phyloP scores from a whole-genome alignment of 768 basidiomycete genomes.

The Lentinula sp. region DNA sequence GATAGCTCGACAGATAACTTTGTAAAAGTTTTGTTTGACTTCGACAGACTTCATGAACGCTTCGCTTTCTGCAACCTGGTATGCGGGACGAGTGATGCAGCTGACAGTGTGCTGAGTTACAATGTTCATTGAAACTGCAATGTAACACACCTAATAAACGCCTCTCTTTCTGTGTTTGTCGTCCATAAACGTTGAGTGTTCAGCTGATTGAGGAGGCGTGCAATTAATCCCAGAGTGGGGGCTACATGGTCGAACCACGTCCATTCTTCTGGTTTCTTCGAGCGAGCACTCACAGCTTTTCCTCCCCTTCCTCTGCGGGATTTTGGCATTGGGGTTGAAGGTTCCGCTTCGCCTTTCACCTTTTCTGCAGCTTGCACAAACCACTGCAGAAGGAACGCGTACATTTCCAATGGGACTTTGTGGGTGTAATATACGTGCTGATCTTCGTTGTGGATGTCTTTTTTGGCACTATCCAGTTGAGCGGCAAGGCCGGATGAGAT shows the following conservation, averaged over 20 bases:
- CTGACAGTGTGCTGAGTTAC: conserved; percentile 28
- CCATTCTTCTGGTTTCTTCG: conserved; percentile 48
- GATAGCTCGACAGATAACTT: conserved; percentile 86
- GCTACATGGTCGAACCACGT: conserved; percentile 78
- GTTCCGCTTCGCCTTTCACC: conserved; percentile 49
- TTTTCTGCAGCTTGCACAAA: conserved; percentile 80
- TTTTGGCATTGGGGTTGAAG: conserved; percentile 39
- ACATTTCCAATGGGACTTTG: conserved; percentile 79
- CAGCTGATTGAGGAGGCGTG: conserved; percentile 58
- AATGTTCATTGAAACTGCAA: neutral
- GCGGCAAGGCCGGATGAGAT: conserved; percentile 68
- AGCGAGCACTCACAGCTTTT: conserved; percentile 34
- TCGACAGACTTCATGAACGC: conserved; percentile 76
- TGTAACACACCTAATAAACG: conserved; percentile 71
- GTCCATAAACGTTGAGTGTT: conserved; percentile 83
- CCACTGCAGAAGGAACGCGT: conserved; percentile 90
- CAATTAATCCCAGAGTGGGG: conserved; percentile 58
- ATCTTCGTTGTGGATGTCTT: conserved; percentile 66
- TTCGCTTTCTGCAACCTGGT: conserved; percentile 82
- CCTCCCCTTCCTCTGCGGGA: conserved; percentile 55
- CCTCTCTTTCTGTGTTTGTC: conserved; percentile 78
- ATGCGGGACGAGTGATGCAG: conserved; percentile 84
- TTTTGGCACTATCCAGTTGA: conserved; percentile 66
- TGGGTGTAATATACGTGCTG: conserved; percentile 56
- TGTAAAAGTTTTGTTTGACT: conserved; percentile 74